These are phyloP conservation scores for Barnettozyma sucrosica DNA, from an alignment of 805 yeast genomes.

Conservation along the genomic window DNA sequence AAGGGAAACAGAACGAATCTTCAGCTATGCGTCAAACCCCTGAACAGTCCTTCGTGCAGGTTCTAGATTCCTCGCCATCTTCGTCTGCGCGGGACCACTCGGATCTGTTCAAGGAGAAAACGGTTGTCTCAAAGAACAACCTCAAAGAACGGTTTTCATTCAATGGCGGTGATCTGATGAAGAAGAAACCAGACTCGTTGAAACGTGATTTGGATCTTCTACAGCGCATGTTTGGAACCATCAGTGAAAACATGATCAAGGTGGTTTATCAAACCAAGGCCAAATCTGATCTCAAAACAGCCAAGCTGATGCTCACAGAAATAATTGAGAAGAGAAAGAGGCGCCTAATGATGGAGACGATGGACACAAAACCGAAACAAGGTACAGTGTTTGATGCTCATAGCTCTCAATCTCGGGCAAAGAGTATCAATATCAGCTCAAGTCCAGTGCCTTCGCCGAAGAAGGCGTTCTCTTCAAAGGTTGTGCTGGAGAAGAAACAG, in stretches of 20 bases:
- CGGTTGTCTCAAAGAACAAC: slow-evolving; percentile 7
- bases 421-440: slow-evolving; percentile 18
- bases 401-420: neutral
- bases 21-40: slow-evolving; percentile 1
- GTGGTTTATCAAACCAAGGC: slow-evolving; percentile 36
- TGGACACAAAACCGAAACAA: slow-evolving; percentile 2
- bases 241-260: slow-evolving; percentile 30
- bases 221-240: slow-evolving; percentile 27
- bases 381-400: neutral
- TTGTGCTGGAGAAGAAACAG: slow-evolving; percentile 30
- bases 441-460: slow-evolving; percentile 25
- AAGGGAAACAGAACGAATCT: neutral
- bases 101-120: slow-evolving; percentile 15
- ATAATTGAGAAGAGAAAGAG: slow-evolving; percentile 27
- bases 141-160: slow-evolving; percentile 41
- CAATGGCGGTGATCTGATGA: slow-evolving; percentile 24
- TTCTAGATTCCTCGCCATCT: slow-evolving; percentile 31
- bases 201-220: slow-evolving; percentile 22
- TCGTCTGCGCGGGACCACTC: slow-evolving; percentile 31
- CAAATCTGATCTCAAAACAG: slow-evolving; percentile 26
- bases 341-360: slow-evolving; percentile 12
- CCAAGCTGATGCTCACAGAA: slow-evolving; percentile 28
- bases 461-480: slow-evolving; percentile 29
- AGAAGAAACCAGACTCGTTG: slow-evolving; percentile 8
- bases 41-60: slow-evolving; percentile 34